Base-by-base conservation (phyloP, 495 filamentous ascomycete genomes). In the Podospora didyma region DNA sequence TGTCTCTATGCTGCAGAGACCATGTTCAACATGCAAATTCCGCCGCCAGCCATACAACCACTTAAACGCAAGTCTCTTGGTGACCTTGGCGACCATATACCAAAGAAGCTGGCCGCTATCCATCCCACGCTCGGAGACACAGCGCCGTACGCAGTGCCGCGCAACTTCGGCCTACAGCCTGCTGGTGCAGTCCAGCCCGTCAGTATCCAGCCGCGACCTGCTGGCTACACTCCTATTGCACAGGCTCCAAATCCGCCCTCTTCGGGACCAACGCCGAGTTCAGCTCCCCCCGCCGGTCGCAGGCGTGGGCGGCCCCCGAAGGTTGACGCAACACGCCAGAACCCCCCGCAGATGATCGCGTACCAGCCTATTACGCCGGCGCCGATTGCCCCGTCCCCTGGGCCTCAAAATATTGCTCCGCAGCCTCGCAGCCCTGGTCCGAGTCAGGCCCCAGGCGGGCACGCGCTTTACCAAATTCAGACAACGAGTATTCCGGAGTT, bases 11-110 rank as follows among this genome's bases (percentile, higher is more conserved):
- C 74, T 24, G 73, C 72, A 34, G 70, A 76, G 49, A 59, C 55
- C 60, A 76, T 79, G 74, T 73, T 75, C 54, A 69, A 69, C 47
- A 60, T 54, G 35, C 70, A 69, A 41, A 62, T 71, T 47, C 63
- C 64, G 22, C 69, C 66, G 41, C 72, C 73, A 50, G 61, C 64
- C 56, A 64, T 73, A 53, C 66, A 65, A n/a, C 56, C 59, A 39
- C 51, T 72, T 52, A 79, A 79, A 66, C 75, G 75, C 56, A 74
- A 72, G 41, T 76, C 75, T 44, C 54, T 73, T 39, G 63, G 68
- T 65, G 74, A 77, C 37, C 61, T 74, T n/a, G 61, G 48, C 65
- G 75, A 77, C 16, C 67, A 72, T 37, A 62, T 59, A 24, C 45
- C 70, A 35, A 79, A 77, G 56, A 69, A 70, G 54, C 75, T 71